A percentile compares a stretch with the other conserved stretches of the same genome.
Evolutionary conservation across 2,329 filamentous ascomycete species (phyloP).

Genomic region (Trichoderma aggressivum): DNA sequence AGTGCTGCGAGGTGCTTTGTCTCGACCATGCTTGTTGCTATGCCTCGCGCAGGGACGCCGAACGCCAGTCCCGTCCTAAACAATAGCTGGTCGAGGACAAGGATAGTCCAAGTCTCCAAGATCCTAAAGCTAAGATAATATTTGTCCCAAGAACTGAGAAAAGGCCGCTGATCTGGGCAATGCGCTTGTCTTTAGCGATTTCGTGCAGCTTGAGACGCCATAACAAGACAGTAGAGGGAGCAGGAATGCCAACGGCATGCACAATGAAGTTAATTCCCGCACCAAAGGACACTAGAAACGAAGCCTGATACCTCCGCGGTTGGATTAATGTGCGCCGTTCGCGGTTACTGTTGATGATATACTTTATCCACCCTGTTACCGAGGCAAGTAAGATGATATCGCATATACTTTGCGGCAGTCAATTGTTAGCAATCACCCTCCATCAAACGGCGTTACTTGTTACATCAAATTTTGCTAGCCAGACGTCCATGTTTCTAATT

Average conservation of each 20-base stretch:
- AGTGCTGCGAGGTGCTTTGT: neutral
- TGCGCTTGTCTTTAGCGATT: neutral
- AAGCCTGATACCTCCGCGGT: neutral
- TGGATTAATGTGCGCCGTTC: neutral
- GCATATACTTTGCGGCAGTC: neutral
- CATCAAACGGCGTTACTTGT: neutral
- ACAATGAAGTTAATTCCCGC: neutral
- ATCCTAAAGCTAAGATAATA: neutral
- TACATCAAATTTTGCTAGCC: neutral
- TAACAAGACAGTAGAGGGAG: neutral
- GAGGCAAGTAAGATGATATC: neutral
- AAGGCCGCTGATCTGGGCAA: neutral
- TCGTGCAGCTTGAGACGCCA: neutral
- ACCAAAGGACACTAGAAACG: neutral
- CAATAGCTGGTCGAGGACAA: neutral
- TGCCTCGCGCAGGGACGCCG: neutral
- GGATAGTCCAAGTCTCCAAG: neutral
- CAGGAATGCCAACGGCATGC: neutral
- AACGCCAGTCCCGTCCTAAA: neutral
- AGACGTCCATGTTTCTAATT: neutral
- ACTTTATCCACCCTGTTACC: neutral
- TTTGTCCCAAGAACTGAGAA: neutral
- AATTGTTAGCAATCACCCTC: neutral
- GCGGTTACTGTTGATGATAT: neutral
- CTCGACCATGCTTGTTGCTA: neutral